Percentiles rank a stretch among this genome's conserved stretches.
phyloP scores from a whole-genome alignment of 805 yeast genomes.

The Huiozyma naganishii region DNA sequence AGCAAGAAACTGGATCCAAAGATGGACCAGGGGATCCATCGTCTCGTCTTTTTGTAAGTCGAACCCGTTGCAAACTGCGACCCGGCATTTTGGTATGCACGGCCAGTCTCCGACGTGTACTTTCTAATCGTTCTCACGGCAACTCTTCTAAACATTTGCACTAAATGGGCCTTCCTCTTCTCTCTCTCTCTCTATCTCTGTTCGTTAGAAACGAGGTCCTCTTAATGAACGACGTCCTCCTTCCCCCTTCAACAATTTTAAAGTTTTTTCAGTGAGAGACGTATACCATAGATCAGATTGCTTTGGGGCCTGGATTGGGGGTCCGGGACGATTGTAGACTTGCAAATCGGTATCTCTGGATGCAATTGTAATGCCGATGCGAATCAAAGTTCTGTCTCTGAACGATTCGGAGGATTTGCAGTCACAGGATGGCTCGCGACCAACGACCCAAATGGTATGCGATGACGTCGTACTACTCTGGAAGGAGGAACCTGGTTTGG shows the following conservation, averaged over 20 bases:
- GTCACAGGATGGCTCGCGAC: conserved; percentile 26
- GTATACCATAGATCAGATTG: no score
- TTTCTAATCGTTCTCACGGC: background rate
- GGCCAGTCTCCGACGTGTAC: background rate
- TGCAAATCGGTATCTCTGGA: no score
- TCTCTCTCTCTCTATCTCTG: no score
- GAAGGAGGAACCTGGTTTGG: conserved; percentile 57
- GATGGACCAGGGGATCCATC: conserved; percentile 19
- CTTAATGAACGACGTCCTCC: no score
- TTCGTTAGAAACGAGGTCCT: no score
- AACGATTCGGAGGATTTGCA: conserved; percentile 12
- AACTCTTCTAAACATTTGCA: conserved; percentile 1
- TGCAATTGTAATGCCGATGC: conserved; percentile 12
- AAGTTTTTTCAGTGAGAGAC: no score
- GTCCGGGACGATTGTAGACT: no score
- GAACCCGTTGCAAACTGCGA: conserved; percentile 1
- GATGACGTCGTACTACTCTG: conserved; percentile 53
- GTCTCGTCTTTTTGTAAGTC: background rate
- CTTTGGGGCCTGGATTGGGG: no score
- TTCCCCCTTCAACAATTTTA: no score
- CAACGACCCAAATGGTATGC: conserved; percentile 48
- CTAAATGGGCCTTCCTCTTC: background rate
- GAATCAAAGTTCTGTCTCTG: conserved; percentile 17
- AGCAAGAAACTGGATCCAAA: conserved; percentile 22
- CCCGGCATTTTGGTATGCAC: background rate